Percentiles rank a stretch among this genome's conserved stretches.
Conservation (phyloP, 176 grass and related monocot species). For the Oropetium thomaeum region DNA sequence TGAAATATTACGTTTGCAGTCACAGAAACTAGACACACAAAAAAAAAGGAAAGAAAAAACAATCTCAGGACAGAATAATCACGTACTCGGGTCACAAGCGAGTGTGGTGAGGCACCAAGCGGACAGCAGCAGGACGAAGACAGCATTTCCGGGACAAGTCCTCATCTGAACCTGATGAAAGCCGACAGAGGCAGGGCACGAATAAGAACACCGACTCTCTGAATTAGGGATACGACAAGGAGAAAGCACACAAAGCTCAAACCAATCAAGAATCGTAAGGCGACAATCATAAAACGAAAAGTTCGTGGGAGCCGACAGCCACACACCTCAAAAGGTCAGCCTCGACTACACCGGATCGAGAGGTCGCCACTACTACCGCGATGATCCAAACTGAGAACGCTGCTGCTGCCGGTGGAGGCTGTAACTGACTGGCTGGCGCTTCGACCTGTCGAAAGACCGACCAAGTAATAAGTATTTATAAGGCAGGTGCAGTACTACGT, state of each 20-base stretch:
- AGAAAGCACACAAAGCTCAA: conserved; percentile 17
- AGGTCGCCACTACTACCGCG: no score
- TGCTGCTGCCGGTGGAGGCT: conserved; percentile 26
- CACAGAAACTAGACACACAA: no score
- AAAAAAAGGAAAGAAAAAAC: no score
- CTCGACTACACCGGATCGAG: background rate
- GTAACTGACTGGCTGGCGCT: conserved; percentile 22
- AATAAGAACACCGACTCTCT: background rate
- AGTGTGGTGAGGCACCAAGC: background rate
- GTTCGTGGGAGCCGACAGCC: background rate
- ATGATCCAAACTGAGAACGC: background rate
- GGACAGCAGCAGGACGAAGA: conserved; percentile 3
- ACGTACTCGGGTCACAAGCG: conserved; percentile 40
- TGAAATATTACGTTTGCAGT: background rate
- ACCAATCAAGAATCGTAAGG: no score
- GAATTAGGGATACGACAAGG: background rate
- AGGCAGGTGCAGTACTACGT: background rate
- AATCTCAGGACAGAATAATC: background rate
- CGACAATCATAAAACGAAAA: no score
- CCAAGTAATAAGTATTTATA: background rate
- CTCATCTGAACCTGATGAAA: conserved; percentile 23
- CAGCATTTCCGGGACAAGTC: background rate
- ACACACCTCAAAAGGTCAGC: background rate
- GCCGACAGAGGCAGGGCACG: background rate
- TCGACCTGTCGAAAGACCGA: background rate